Evolutionary conservation across 805 yeast species (phyloP).

Genomic region (Monosporozyma unispora): DNA sequence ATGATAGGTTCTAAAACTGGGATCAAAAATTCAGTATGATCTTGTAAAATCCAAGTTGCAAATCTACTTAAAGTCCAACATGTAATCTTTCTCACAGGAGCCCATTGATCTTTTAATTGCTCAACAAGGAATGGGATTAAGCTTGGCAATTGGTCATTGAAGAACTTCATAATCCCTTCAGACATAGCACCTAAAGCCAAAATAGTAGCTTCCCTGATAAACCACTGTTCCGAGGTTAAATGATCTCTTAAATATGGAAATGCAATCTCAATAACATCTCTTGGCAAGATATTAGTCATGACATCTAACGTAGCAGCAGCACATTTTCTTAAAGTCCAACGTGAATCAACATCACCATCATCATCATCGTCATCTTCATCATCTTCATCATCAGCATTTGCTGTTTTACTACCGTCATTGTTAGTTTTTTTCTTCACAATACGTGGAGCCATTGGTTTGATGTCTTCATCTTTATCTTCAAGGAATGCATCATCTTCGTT

Average conservation of each 20-base stretch:
- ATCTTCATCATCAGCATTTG: constrained; percentile 50
- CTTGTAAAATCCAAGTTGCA: constrained; percentile 69
- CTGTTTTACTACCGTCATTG: constrained; percentile 36
- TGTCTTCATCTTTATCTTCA: constrained; percentile 81
- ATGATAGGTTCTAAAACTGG: constrained; percentile 76
- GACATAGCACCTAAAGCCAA: constrained; percentile 93
- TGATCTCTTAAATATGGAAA: constrained; percentile 70
- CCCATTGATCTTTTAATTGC: constrained; percentile 61
- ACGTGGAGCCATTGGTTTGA: constrained; percentile 72
- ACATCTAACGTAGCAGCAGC: constrained; percentile 88
- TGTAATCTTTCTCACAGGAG: constrained; percentile 83
- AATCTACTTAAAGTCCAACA: constrained; percentile 94
- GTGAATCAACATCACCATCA: constrained; percentile 55
- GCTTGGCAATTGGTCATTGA: constrained; percentile 64
- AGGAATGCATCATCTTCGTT: constrained; percentile 64
- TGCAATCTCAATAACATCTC: constrained; percentile 52
- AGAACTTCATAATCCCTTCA: constrained; percentile 70
- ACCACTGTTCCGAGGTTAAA: constrained; percentile 70
- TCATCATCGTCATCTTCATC: constrained; percentile 67
- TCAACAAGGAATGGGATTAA: constrained; percentile 80
- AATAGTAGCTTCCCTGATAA: constrained; percentile 84
- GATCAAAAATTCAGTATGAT: constrained; percentile 58
- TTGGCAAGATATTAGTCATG: constrained; percentile 59
- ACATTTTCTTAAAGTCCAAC: constrained; percentile 90
- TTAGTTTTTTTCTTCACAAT: constrained; percentile 38